Base-by-base conservation (phyloP, 805 yeast genomes). In the Wickerhamomyces rabaulensis region DNA sequence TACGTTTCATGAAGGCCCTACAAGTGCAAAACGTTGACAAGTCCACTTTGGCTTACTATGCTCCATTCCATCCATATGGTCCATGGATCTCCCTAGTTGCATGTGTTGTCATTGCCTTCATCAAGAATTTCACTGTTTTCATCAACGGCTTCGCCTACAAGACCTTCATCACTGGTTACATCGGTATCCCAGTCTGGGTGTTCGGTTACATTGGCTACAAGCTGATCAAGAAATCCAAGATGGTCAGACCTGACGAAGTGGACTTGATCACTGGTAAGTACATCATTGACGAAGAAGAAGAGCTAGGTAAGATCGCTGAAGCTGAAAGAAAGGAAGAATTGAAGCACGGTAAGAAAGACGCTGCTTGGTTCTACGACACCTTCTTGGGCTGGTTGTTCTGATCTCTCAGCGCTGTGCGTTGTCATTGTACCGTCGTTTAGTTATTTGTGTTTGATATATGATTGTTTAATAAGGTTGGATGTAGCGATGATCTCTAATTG, bases 171-270 rank as follows among this genome's bases (percentile, higher is more conserved):
- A 84, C 92, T 36, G 91, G 91, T 41, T 86, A 86, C 67, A 82
- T 86, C 57, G 87, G 87, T 66, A 68, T 82, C 47, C 75, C 89
- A 7, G 83, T 80, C 20, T 61, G 81, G 39, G 79, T 87, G 17
- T 87, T 83, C 37, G 87, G 84, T 51, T 82, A 82, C 56, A 75
- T 86, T n/a, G 87, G 86, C 12, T 81, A 79, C 70, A 84, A 82
- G 66, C n/a, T 80, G 38, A 54, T 68, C 53, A 65, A 64, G 60
- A 79, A 72, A 58, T 72, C 85, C 27, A 71, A 69, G 52, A 48
- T 70, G 31, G 69, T 77, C 44, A 63, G 58, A 36, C 74, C 85
- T 7, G 68, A 65, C 42, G 86, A 82, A 53, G 83, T 76, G 22
- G 90, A 84, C 62, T 68, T 82, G 60, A 64, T 61, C 41, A 78